Conservation (phyloP, 2,329 filamentous ascomycete species). For the Xylariaceae sp. region DNA sequence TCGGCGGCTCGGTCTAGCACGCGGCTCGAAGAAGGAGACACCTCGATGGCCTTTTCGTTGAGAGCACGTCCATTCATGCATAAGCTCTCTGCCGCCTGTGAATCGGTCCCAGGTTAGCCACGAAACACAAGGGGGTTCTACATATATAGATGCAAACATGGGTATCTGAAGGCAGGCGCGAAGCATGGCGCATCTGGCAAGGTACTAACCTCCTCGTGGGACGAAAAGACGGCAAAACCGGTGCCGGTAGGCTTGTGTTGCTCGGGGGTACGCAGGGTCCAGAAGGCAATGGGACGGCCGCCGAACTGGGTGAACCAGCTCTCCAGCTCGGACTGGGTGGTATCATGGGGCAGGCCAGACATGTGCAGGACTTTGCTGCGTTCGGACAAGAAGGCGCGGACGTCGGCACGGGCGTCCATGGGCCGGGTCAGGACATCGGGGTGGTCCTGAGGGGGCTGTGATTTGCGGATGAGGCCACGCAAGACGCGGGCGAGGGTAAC, state of each 20-base stretch:
- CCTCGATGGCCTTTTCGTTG: constrained; percentile 98
- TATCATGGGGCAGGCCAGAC: constrained; percentile 95
- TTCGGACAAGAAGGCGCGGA: constrained; percentile 91
- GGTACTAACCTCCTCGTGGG: constrained; percentile 86
- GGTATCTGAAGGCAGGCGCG: neutral
- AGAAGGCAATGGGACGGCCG: constrained; percentile 95
- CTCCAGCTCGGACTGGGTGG: constrained; percentile 96
- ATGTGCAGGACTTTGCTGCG: constrained; percentile 97
- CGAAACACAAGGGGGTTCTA: neutral
- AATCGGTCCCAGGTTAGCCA: constrained; percentile 10
- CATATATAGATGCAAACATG: neutral
- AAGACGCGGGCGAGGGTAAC: constrained; percentile 91
- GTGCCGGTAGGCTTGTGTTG: constrained; percentile 99
- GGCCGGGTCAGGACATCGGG: constrained; percentile 91
- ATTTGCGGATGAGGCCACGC: constrained; percentile 90
- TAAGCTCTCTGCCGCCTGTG: constrained; percentile 87
- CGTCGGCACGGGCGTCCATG: constrained; percentile 95
- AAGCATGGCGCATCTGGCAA: neutral
- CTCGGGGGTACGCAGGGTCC: constrained; percentile 95
- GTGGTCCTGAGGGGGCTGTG: constrained; percentile 87
- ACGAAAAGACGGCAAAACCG: constrained; percentile 97
- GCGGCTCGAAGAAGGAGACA: constrained; percentile 93
- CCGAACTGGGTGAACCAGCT: constrained; percentile 99
- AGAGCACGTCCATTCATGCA: constrained; percentile 99
- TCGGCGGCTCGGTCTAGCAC: constrained; percentile 94